Conservation (phyloP, 257 asterid genomes). For the Solanum arcanum region DNA sequence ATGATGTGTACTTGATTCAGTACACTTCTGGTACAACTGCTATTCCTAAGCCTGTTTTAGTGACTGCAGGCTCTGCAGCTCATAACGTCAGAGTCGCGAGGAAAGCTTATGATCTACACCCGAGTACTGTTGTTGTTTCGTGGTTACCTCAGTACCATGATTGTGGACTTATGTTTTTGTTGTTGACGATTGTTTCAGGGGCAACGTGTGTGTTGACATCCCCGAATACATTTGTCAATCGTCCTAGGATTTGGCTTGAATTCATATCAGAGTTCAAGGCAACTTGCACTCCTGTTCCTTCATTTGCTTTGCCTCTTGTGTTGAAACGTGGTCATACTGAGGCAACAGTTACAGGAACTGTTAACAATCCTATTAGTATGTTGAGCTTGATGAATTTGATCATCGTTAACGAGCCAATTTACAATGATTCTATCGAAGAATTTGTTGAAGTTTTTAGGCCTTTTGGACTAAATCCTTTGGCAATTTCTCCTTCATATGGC, state of each 20-base stretch:
- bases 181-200: slow-evolving; percentile 51
- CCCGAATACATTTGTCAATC: slow-evolving; percentile 42
- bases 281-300: slow-evolving; percentile 78
- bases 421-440: slow-evolving; percentile 26
- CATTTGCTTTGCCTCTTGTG: slow-evolving; percentile 64
- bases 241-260: slow-evolving; percentile 78
- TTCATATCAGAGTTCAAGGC: slow-evolving; percentile 35
- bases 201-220: slow-evolving; percentile 64
- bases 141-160: slow-evolving; percentile 91
- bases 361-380: slow-evolving; percentile 14
- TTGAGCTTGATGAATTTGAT: slow-evolving; percentile 46
- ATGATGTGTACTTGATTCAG: slow-evolving; percentile 57
- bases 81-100: slow-evolving; percentile 68
- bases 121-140: slow-evolving; percentile 52
- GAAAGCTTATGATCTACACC: slow-evolving; percentile 56
- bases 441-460: slow-evolving; percentile 27
- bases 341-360: background rate
- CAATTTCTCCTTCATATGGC: slow-evolving; percentile 74
- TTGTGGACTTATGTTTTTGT: slow-evolving; percentile 69
- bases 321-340: slow-evolving; percentile 30
- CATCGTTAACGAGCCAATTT: slow-evolving; percentile 66
- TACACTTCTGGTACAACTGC: slow-evolving; percentile 82
- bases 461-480: slow-evolving; percentile 30
- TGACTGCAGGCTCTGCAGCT: slow-evolving; percentile 84
- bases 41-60: slow-evolving; percentile 66